These are phyloP conservation scores for Pistacia integerrima DNA, from an alignment of 345 rosid species.

Conservation along the genomic window DNA sequence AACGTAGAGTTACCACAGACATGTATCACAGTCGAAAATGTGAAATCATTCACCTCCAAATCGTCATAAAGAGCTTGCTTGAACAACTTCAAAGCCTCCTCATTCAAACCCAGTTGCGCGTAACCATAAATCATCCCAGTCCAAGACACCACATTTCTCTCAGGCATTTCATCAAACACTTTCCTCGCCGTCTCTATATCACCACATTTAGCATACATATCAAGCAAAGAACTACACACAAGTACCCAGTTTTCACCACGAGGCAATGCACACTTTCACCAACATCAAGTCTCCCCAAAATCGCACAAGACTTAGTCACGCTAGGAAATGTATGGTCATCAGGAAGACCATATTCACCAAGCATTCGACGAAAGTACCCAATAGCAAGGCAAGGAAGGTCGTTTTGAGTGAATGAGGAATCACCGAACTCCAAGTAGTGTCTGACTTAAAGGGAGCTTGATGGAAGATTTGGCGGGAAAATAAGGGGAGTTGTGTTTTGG, in stretches of 20 bases:
- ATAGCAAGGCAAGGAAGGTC: conserved; percentile 74
- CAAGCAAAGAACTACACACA: conserved; percentile 80
- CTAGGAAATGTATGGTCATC: conserved; percentile 85
- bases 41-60: conserved; percentile 78
- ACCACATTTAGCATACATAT: conserved; percentile 85
- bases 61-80: conserved; percentile 56
- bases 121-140: conserved; percentile 91
- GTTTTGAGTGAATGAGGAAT: conserved; percentile 79
- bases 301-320: conserved; percentile 72
- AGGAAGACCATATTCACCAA: conserved; percentile 43
- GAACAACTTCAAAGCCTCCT: conserved; percentile 70
- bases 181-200: conserved; percentile 57
- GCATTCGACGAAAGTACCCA: conserved; percentile 65
- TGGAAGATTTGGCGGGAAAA: conserved; percentile 58
- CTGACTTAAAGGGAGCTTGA: conserved; percentile 42
- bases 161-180: conserved; percentile 85
- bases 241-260: conserved; percentile 63
- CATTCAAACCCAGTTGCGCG: conserved; percentile 67
- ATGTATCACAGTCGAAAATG: conserved; percentile 71
- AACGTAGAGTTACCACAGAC: conserved; percentile 75
- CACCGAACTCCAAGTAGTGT: conserved; percentile 92
- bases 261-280: conserved; percentile 69
- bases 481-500: conserved; percentile 73
- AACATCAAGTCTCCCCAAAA: conserved; percentile 52
- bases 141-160: conserved; percentile 85